These are phyloP conservation scores for Neurospora sp. DNA, from an alignment of 495 filamentous ascomycete genomes.

Conservation along the genomic window DNA sequence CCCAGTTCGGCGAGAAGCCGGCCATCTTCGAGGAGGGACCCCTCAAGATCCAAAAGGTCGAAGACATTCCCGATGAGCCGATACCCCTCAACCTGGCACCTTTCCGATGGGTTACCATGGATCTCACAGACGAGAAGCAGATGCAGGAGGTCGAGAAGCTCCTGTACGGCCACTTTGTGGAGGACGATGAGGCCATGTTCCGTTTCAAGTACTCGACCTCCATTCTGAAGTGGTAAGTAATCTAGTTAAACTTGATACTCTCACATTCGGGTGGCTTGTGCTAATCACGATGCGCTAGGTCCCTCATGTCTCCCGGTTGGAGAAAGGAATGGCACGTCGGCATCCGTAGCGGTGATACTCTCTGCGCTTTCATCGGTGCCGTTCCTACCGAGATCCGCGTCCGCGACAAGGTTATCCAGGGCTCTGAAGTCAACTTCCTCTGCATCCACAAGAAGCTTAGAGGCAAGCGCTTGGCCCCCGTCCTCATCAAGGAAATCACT, in stretches of 20 bases:
- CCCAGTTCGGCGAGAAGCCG: slow-evolving; percentile 57
- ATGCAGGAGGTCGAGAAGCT: slow-evolving; percentile 81
- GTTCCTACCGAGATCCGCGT: slow-evolving; percentile 76
- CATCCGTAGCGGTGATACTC: slow-evolving; percentile 68
- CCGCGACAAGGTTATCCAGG: slow-evolving; percentile 60
- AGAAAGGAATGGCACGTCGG: slow-evolving; percentile 90
- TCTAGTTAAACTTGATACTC: not conserved
- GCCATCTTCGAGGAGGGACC: slow-evolving; percentile 43
- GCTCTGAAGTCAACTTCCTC: slow-evolving; percentile 94
- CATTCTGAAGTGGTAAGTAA: slow-evolving; percentile 73
- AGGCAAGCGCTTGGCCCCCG: slow-evolving; percentile 79
- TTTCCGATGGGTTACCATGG: slow-evolving; percentile 91
- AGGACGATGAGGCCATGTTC: slow-evolving; percentile 94
- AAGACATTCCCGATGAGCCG: slow-evolving; percentile 63
- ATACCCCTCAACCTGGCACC: slow-evolving; percentile 52
- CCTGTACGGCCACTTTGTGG: slow-evolving; percentile 86
- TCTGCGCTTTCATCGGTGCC: slow-evolving; percentile 92
- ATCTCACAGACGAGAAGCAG: slow-evolving; percentile 52
- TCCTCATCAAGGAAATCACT: slow-evolving; percentile 95
- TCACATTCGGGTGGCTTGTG: not conserved
- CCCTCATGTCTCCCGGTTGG: slow-evolving; percentile 92
- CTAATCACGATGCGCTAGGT: slow-evolving; percentile 44
- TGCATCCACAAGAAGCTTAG: slow-evolving; percentile 97
- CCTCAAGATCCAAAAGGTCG: slow-evolving; percentile 54
- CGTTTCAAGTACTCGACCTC: slow-evolving; percentile 86